Evolutionary conservation across 169 alveolate species (phyloP), one percentile per base, ranked within the genome.

Genomic region (Plasmodium blacklocki): DNA sequence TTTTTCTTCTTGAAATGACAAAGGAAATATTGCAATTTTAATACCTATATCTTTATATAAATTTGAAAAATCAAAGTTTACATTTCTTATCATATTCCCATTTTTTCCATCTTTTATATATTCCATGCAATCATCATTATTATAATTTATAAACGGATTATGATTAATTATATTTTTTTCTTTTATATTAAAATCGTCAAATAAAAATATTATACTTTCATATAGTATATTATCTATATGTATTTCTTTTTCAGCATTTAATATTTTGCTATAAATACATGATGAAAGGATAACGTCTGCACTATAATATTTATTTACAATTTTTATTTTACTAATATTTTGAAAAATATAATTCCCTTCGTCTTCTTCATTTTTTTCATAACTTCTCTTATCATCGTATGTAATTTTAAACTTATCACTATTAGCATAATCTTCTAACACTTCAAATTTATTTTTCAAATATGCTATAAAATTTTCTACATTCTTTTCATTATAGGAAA

Each of bases 21-120:
- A 52, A 50, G 89, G 89, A 45, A 78, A 78, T 19, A 78, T 66
- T 19, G 89, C 73, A 78, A 78, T 78, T 78, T 78, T 78, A 26
- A 78, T 26, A 14, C 89, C 89, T 23, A 78, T 60, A 29, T 66
- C 76, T 66, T 78, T 78, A 78, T 78, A 78, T 5, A 78, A 18
- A 66, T 78, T 78, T 9, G 89, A 78, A 78, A 78, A 66, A 66
- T 78, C 89, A 29, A 78, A 78, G 67, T 78, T 19, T 32, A 19
- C 52, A 78, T 78, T 78, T 78, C 45, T 39, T 78, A 66, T 66
- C 68, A 66, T 78, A 52, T 78, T 50, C 6, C 64, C 71, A 58
- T 18, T 78, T 39, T 19, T 8, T 32, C 56, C 21, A 21, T 76
- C 89, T 43, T 64, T 63, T 50, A 76, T 56, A 68, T 76, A 76